phyloP scores from a whole-genome alignment of 139 green algal species.

The Picochlorum costavermella region DNA sequence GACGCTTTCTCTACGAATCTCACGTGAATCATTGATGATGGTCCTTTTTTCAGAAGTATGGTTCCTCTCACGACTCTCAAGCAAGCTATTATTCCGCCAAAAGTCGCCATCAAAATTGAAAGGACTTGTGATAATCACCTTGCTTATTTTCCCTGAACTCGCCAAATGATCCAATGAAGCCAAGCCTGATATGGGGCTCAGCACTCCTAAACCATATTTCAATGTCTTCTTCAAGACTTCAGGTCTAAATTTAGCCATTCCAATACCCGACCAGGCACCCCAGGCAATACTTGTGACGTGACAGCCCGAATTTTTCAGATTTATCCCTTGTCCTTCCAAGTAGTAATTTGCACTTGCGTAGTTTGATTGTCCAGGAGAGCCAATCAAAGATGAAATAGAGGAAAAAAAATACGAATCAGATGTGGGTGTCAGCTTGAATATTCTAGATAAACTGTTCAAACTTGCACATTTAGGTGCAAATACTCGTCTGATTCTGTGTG shows the following conservation, averaged over 20 bases:
- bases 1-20: too few species aligned
- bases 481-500: too few species aligned
- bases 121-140: too few species aligned
- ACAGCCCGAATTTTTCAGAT: neutral
- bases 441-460: too few species aligned
- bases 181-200: constrained; percentile 10
- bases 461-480: too few species aligned
- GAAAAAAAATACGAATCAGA: constrained; percentile 31
- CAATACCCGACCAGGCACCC: constrained; percentile 42
- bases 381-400: constrained; percentile 32
- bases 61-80: too few species aligned
- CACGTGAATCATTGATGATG: too few species aligned
- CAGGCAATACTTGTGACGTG: constrained; percentile 24
- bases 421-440: too few species aligned
- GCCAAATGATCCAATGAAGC: constrained; percentile 2
- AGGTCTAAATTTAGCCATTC: constrained; percentile 55
- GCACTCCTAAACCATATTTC: constrained; percentile 54
- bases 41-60: too few species aligned
- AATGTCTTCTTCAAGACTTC: constrained; percentile 32
- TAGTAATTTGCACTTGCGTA: constrained; percentile 38
- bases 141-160: too few species aligned
- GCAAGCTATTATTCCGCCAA: too few species aligned
- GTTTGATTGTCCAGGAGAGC: constrained; percentile 34
- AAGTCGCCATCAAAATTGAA: too few species aligned
- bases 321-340: constrained; percentile 19